Base-by-base conservation (phyloP, 768 basidiomycete genomes). In the Suillus tomentosus region DNA sequence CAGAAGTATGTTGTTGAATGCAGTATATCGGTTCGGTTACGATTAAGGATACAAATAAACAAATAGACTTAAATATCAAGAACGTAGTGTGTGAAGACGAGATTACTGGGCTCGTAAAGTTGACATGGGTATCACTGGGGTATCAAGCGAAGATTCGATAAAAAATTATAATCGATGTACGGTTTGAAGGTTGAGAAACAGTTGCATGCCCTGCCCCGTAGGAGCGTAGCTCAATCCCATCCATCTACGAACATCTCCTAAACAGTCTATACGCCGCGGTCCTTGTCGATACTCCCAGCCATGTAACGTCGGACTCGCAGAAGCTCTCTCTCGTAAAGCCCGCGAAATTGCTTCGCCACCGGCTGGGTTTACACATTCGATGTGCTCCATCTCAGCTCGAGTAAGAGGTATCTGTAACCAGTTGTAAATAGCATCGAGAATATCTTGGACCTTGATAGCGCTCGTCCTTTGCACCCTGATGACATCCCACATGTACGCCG, bases 401-500 rank as follows among this genome's bases (percentile, higher is more conserved):
- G 79, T 79, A 51, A 88, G 67, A 3, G 79, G 79, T 31, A 63
- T 68, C 62, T 79, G 84, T 69, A 86, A 79, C 70, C 84, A 85
- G 0, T 71, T 68, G 67, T 84, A 79, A 19, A 88, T 79, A 10
- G 79, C 82, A 43, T 81, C 74, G 27, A 88, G 73, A 66, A 87
- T 56, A 66, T 85, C 83, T 11, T 80, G 69, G 57, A 87, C 68
- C 45, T 79, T 64, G 63, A 88, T 79, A 0, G 82, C 82, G 2
- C 84, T 84, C 1, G 57, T 19, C 40, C 3, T 42, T 13, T 58
- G 57, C 24, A 58, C 40, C 27, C 57, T 58, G 17, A 58, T 17
- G 11, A 8, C 11, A 19, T 31, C 13, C 87, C 88, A 81, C 48
- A 74, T 70, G 5, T 66, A 66, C 5, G 69, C 67, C 70, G 73